Evolutionary conservation across 805 yeast species (phyloP).

Genomic region (Ogataea populi-albae): DNA sequence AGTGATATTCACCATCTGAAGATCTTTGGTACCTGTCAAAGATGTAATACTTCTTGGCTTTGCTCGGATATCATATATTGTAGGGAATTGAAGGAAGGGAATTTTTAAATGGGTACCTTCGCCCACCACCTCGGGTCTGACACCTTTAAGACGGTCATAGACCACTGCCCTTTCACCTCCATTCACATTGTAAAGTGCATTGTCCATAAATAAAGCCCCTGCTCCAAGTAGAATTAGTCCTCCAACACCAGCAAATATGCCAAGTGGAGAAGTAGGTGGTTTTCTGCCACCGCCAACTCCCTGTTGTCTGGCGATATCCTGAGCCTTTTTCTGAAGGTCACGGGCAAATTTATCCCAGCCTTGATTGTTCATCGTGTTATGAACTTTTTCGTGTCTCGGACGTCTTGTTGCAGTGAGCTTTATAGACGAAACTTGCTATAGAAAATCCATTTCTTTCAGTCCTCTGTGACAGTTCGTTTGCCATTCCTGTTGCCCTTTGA

Average conservation of each 20-base stretch:
- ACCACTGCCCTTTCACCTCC: slow-evolving; percentile 99
- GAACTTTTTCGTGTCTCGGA: too few relatives aligned
- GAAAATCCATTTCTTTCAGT: too few relatives aligned
- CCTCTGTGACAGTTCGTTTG: too few relatives aligned
- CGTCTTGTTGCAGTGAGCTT: not conserved
- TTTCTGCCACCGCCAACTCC: slow-evolving; percentile 30
- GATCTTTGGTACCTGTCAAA: slow-evolving; percentile 95
- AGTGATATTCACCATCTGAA: slow-evolving; percentile 99
- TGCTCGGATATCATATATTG: slow-evolving; percentile 92
- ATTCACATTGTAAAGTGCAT: slow-evolving; percentile 79
- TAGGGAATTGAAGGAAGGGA: slow-evolving; percentile 94
- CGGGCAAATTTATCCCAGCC: slow-evolving; percentile 54
- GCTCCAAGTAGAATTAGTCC: slow-evolving; percentile 59
- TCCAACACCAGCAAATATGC: slow-evolving; percentile 60
- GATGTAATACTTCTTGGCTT: slow-evolving; percentile 96
- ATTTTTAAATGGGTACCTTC: slow-evolving; percentile 95
- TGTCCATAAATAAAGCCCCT: slow-evolving; percentile 50
- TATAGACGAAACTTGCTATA: too few relatives aligned
- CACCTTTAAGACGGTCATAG: slow-evolving; percentile 84
- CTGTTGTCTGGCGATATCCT: slow-evolving; percentile 35
- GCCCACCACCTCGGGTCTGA: slow-evolving; percentile 73
- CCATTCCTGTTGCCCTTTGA: too few relatives aligned
- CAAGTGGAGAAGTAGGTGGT: slow-evolving; percentile 40
- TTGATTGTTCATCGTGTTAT: slow-evolving; percentile 33
- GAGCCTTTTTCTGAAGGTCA: slow-evolving; percentile 46